phyloP scores from a whole-genome alignment of 208 protist species.

The Willaertia magna region DNA sequence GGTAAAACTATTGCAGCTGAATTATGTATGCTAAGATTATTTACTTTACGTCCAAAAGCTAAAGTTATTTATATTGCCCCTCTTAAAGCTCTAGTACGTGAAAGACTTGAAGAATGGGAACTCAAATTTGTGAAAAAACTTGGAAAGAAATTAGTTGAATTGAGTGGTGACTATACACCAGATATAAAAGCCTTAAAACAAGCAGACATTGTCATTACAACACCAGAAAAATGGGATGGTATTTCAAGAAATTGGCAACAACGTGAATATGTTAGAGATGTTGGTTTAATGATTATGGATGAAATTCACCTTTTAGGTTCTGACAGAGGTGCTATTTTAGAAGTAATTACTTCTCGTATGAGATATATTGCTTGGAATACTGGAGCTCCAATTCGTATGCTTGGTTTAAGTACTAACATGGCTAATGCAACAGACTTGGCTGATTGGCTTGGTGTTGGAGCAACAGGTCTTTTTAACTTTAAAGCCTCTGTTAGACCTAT shows the following conservation, averaged over 20 bases:
- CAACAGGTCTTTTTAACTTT: slow-evolving; percentile 94
- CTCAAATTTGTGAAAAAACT: slow-evolving; percentile 63
- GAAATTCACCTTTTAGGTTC: slow-evolving; percentile 98
- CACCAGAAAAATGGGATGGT: slow-evolving; percentile 99
- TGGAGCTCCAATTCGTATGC: slow-evolving; percentile 74
- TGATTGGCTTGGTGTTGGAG: slow-evolving; percentile 92
- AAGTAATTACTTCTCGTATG: slow-evolving; percentile 96
- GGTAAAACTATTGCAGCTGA: slow-evolving; percentile 98
- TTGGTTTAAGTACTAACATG: slow-evolving; percentile 96
- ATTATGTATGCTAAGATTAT: slow-evolving; percentile 89
- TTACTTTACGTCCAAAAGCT: slow-evolving; percentile 60
- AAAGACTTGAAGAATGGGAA: slow-evolving; percentile 94
- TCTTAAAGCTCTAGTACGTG: slow-evolving; percentile 96
- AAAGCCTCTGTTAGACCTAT: slow-evolving; percentile 92
- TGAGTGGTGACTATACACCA: slow-evolving; percentile 91
- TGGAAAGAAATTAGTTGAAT: slow-evolving; percentile 86
- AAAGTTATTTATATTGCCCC: slow-evolving; percentile 98
- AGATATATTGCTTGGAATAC: slow-evolving; percentile 89
- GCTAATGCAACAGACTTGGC: slow-evolving; percentile 94
- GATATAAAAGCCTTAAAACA: slow-evolving; percentile 72
- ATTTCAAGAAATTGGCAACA: slow-evolving; percentile 95
- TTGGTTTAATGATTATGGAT: slow-evolving; percentile 93
- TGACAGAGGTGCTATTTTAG: slow-evolving; percentile 95
- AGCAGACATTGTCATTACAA: slow-evolving; percentile 94
- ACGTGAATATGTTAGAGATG: slow-evolving; percentile 75